Percentiles rank a stretch among this genome's conserved stretches.
phyloP scores from a whole-genome alignment of 768 basidiomycete genomes.

The Mycena crocata region DNA sequence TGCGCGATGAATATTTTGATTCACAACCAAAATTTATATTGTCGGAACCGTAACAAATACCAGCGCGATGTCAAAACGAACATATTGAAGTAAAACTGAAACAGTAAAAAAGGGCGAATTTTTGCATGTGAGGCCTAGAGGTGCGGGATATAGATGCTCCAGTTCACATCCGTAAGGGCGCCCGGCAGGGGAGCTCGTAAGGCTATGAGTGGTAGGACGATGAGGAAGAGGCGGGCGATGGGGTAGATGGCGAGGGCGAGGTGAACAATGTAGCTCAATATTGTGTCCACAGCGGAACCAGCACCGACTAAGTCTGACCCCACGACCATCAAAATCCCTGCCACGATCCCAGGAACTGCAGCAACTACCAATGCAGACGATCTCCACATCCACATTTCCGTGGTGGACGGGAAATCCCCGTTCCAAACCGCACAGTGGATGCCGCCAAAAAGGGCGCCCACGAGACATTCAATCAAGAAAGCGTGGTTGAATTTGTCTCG shows the following conservation, averaged over 20 bases:
- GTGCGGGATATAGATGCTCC: neutral
- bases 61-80: too few species aligned
- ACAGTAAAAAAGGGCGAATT: too few species aligned
- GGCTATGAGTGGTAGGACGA: neutral
- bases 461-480: neutral
- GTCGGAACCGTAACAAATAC: too few species aligned
- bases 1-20: too few species aligned
- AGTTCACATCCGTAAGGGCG: neutral
- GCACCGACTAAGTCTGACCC: too few species aligned
- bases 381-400: slow-evolving; percentile 37
- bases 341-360: slow-evolving; percentile 10
- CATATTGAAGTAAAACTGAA: too few species aligned
- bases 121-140: too few species aligned
- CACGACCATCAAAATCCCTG: slow-evolving; percentile 4
- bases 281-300: too few species aligned
- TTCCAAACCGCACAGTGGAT: slow-evolving; percentile 43
- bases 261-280: too few species aligned
- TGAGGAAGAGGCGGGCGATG: neutral
- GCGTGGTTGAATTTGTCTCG: too few species aligned
- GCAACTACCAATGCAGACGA: slow-evolving; percentile 27
- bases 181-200: neutral
- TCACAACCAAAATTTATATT: too few species aligned
- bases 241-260: too few species aligned
- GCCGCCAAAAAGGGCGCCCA: slow-evolving; percentile 38
- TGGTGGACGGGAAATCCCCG: slow-evolving; percentile 33